A percentile compares a stretch with the other conserved stretches of the same genome.
Evolutionary conservation across 2,329 filamentous ascomycete species (phyloP).

Genomic region (Didymella lethalis): DNA sequence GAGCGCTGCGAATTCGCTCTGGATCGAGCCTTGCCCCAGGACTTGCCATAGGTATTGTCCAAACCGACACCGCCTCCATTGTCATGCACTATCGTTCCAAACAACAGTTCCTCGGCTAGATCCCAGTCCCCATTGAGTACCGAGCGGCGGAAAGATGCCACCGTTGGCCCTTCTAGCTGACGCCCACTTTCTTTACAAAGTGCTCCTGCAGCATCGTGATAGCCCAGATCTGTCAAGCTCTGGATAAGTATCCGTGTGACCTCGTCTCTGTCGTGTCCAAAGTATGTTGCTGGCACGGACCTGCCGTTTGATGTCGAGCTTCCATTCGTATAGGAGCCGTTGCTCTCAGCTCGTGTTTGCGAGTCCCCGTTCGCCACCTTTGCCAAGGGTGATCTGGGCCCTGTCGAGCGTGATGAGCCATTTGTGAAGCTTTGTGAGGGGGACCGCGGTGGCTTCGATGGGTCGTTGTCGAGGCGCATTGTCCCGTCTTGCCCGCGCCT

Average conservation of each 20-base stretch:
- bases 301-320: constrained; percentile 43
- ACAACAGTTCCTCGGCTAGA: constrained; percentile 82
- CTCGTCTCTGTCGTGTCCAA: constrained; percentile 89
- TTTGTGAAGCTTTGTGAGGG: constrained; percentile 50
- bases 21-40: constrained; percentile 43
- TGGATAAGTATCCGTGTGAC: constrained; percentile 93
- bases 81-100: constrained; percentile 60
- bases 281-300: constrained; percentile 64
- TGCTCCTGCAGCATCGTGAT: constrained; percentile 75
- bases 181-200: constrained; percentile 85
- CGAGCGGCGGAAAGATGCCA: constrained; percentile 83
- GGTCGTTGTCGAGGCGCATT: constrained; percentile 55
- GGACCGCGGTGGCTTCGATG: constrained; percentile 48
- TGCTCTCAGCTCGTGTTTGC: constrained; percentile 50
- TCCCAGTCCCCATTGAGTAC: constrained; percentile 83
- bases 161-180: constrained; percentile 83
- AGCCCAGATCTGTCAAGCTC: constrained; percentile 86
- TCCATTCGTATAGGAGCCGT: constrained; percentile 56
- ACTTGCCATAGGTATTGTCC: constrained; percentile 44
- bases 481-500: constrained; percentile 52
- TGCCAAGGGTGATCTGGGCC: constrained; percentile 43
- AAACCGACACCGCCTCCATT: constrained; percentile 55
- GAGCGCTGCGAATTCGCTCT: constrained; percentile 47
- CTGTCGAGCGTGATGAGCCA: constrained; percentile 49
- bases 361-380: constrained; percentile 54